Percentiles rank a stretch among this genome's conserved stretches.
phyloP scores from a whole-genome alignment of 208 protist species.

The Herpetomonas tarakana region DNA sequence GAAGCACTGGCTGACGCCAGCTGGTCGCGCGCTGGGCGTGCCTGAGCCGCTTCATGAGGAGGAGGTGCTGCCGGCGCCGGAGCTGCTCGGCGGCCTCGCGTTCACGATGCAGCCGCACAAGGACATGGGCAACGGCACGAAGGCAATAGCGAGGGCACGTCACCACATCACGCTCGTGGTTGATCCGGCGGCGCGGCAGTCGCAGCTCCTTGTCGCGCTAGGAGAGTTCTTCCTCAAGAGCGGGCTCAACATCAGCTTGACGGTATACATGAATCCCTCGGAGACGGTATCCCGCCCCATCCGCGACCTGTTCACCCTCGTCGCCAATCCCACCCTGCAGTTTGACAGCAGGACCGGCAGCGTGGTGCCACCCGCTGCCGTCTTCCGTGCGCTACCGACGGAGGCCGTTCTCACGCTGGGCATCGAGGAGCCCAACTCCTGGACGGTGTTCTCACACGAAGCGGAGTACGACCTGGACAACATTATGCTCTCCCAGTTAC shows the following conservation, averaged over 20 bases:
- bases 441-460: conserved; percentile 77
- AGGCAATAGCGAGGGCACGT: conserved; percentile 3
- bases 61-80: background rate
- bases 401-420: conserved; percentile 67
- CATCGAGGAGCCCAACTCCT: conserved; percentile 88
- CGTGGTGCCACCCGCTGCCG: conserved; percentile 44
- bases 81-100: conserved; percentile 10
- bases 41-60: conserved; percentile 9
- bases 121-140: background rate
- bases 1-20: background rate
- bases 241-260: conserved; percentile 42
- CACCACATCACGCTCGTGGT: conserved; percentile 75
- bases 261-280: conserved; percentile 74
- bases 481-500: conserved; percentile 84
- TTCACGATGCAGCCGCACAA: conserved; percentile 13
- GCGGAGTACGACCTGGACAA: conserved; percentile 95
- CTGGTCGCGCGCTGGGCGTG: background rate
- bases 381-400: conserved; percentile 52
- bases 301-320: conserved; percentile 91
- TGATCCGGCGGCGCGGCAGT: conserved; percentile 81
- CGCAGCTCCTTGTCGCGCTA: conserved; percentile 87
- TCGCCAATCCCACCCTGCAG: conserved; percentile 37
- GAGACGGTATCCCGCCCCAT: conserved; percentile 67
- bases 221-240: conserved; percentile 47
- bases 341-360: conserved; percentile 74